A percentile compares a stretch with the other conserved stretches of the same genome.
Conservation (phyloP, 2,329 filamentous ascomycete species). For the Talaromyces sp. region DNA sequence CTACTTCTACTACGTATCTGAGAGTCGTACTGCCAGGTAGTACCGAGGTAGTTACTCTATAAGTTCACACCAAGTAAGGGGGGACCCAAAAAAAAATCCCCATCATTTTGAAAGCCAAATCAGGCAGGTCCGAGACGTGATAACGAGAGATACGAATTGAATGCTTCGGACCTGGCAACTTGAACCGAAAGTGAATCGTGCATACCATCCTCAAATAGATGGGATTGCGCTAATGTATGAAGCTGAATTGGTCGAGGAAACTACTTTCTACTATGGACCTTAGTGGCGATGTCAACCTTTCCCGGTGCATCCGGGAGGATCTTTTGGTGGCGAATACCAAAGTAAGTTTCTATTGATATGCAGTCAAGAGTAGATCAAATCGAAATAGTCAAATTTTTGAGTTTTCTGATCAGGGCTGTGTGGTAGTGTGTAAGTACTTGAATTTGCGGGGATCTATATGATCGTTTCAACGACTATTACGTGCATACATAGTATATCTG, state of each 20-base stretch:
- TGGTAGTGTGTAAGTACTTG: neutral
- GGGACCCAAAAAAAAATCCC: neutral
- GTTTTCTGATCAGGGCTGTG: neutral
- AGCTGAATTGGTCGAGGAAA: too few species aligned
- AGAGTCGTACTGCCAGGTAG: neutral
- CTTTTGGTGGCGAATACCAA: neutral
- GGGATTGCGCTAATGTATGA: neutral
- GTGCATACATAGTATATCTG: neutral
- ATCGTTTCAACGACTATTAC: neutral
- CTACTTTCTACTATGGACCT: neutral
- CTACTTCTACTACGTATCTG: neutral
- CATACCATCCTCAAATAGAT: neutral
- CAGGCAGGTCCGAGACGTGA: neutral
- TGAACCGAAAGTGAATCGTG: neutral
- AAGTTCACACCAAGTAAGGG: neutral
- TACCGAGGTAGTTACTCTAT: neutral
- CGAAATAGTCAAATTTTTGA: neutral
- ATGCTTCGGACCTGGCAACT: neutral
- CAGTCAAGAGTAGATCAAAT: neutral
- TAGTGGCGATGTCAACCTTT: neutral
- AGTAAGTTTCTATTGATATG: neutral
- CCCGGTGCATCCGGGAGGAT: neutral
- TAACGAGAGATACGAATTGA: too few species aligned
- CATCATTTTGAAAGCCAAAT: neutral
- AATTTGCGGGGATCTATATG: neutral